These are phyloP conservation scores for Xenoacremonium recifei DNA, from an alignment of 2,329 filamentous ascomycete species.

Conservation along the genomic window DNA sequence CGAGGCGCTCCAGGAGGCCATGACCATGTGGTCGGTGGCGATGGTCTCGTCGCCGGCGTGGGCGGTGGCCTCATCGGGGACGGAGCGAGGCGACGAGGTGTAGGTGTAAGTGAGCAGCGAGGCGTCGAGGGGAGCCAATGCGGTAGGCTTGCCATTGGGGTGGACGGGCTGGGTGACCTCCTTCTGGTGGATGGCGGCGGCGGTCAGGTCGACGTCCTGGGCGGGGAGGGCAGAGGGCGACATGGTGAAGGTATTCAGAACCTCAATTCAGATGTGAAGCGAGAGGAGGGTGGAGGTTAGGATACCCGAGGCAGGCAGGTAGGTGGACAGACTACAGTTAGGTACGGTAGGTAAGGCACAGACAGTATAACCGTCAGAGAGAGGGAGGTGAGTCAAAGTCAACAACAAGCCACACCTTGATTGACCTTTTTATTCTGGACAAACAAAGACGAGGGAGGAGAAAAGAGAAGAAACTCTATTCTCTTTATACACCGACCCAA, in stretches of 20 bases:
- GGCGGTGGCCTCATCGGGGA: slow-evolving; percentile 50
- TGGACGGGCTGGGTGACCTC: slow-evolving; percentile 35
- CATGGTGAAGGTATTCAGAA: slow-evolving; percentile 44
- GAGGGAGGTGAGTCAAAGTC: slow-evolving; percentile 1
- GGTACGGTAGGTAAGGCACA: not conserved
- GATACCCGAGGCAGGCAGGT: not conserved
- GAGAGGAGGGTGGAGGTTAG: not conserved
- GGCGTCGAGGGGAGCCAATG: slow-evolving; percentile 59
- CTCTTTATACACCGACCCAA: too few species aligned
- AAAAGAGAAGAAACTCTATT: too few species aligned
- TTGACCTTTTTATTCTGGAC: not conserved
- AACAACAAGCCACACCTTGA: not conserved
- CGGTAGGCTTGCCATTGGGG: slow-evolving; percentile 38
- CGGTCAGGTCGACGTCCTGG: slow-evolving; percentile 51
- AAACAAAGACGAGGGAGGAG: too few species aligned
- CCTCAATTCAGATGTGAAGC: slow-evolving; percentile 2
- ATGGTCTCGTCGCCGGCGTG: slow-evolving; percentile 50
- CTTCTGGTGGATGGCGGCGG: slow-evolving; percentile 51
- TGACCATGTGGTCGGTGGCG: slow-evolving; percentile 88
- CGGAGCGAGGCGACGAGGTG: slow-evolving; percentile 48
- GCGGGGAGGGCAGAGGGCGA: slow-evolving; percentile 46
- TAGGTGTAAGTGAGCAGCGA: slow-evolving; percentile 58
- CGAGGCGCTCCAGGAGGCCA: slow-evolving; percentile 62
- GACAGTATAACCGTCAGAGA: not conserved
- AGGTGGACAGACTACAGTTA: not conserved